Evolutionary conservation across 73 alveolate species (phyloP).

Genomic region (Symbiodinium pilosum): DNA sequence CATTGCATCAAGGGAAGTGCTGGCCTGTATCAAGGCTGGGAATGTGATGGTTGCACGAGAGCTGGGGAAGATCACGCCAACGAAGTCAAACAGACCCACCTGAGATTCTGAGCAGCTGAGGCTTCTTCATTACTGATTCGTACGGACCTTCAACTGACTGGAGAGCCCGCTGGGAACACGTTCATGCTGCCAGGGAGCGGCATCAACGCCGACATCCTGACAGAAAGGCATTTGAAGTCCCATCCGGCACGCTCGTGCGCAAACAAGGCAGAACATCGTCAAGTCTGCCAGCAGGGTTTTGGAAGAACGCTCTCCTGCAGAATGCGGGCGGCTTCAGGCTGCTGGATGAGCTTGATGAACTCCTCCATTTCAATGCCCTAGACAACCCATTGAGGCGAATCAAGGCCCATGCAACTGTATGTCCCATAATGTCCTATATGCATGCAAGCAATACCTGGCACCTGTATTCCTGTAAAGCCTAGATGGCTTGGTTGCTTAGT

Average conservation of each 20-base stretch:
- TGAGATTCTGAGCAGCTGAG: too few species aligned
- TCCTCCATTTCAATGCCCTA: not conserved
- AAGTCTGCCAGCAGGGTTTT: not conserved
- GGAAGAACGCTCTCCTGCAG: constrained; percentile 29
- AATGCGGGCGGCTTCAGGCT: constrained; percentile 71
- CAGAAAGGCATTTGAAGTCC: too few species aligned
- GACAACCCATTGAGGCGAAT: too few species aligned
- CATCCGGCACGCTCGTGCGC: too few species aligned
- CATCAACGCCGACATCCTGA: constrained; percentile 75
- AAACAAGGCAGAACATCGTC: not conserved
- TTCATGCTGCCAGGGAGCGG: not conserved
- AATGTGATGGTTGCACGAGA: constrained; percentile 37
- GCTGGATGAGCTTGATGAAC: constrained; percentile 50
- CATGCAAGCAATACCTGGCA: too few species aligned
- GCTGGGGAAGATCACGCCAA: constrained; percentile 56
- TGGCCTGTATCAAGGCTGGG: constrained; percentile 60
- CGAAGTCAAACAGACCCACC: constrained; percentile 76
- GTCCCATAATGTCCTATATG: too few species aligned
- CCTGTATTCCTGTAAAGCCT: too few species aligned
- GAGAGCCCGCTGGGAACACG: too few species aligned
- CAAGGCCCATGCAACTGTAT: too few species aligned
- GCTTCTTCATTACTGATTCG: too few species aligned
- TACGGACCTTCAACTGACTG: too few species aligned
- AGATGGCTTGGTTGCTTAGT: too few species aligned
- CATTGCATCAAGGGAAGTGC: not conserved